A percentile compares a stretch with the other conserved stretches of the same genome.
Evolutionary conservation across 306 rosid species (phyloP).

Genomic region (Alnus rubra): DNA sequence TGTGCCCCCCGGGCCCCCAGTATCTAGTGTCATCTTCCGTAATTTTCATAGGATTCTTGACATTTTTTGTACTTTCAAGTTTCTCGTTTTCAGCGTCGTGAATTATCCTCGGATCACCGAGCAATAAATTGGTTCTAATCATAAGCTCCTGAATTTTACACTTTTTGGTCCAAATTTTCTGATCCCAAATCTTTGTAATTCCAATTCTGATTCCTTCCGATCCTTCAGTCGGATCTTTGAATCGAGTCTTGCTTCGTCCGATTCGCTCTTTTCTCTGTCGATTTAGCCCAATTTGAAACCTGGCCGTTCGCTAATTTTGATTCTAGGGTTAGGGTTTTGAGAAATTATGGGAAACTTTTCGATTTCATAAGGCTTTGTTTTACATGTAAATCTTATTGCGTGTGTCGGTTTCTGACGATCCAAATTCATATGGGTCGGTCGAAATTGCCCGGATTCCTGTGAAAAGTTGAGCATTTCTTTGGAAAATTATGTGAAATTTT

Average conservation of each 20-base stretch:
- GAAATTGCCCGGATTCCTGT: neutral
- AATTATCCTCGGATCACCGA: neutral
- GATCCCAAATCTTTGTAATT: conserved; percentile 14
- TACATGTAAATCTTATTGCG: neutral
- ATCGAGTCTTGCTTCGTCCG: conserved; percentile 12
- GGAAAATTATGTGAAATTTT: too few species aligned
- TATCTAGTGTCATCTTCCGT: conserved; percentile 5
- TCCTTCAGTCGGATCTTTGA: neutral
- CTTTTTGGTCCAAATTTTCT: neutral
- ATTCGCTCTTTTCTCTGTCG: conserved; percentile 4
- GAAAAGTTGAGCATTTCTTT: neutral
- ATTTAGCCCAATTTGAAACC: conserved; percentile 5
- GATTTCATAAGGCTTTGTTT: neutral
- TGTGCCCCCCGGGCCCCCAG: neutral
- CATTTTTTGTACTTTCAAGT: neutral
- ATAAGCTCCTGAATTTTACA: conserved; percentile 3
- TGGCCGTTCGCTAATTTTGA: neutral
- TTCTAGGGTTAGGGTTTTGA: conserved; percentile 32
- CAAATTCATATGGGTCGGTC: neutral
- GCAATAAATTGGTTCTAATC: conserved; percentile 12
- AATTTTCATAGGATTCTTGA: conserved; percentile 3
- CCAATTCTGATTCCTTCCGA: conserved; percentile 11
- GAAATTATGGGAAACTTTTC: neutral
- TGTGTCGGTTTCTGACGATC: neutral
- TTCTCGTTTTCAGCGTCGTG: neutral